Percentiles rank a stretch among this genome's conserved stretches.
phyloP scores from a whole-genome alignment of 441 rosid genomes.

The Populus hybrid region DNA sequence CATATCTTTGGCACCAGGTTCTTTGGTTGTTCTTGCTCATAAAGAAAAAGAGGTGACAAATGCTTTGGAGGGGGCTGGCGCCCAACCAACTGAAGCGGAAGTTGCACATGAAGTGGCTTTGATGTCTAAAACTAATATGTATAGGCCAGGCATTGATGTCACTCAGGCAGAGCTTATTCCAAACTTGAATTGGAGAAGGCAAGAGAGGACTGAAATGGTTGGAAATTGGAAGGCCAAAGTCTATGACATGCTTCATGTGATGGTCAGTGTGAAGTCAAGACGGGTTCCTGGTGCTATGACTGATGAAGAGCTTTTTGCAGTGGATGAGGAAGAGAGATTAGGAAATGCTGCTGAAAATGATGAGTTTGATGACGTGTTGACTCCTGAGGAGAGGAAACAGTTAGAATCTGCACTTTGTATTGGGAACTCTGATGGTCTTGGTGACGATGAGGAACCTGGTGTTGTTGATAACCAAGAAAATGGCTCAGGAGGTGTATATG shows the following conservation, averaged over 20 bases:
- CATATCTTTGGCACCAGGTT: constrained; percentile 62
- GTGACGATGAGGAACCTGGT: constrained; percentile 72
- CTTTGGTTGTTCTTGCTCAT: constrained; percentile 88
- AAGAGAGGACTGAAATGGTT: constrained; percentile 88
- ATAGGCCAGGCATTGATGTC: constrained; percentile 96
- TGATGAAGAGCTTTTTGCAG: constrained; percentile 92
- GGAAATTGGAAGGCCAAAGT: constrained; percentile 97
- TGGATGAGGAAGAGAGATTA: constrained; percentile 64
- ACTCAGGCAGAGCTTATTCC: constrained; percentile 94
- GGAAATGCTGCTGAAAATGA: constrained; percentile 58
- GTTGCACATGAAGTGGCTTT: constrained; percentile 90
- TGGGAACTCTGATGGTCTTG: constrained; percentile 58
- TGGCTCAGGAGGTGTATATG: constrained; percentile 45
- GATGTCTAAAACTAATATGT: constrained; percentile 99
- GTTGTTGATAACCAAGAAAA: constrained; percentile 51
- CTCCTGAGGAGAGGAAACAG: constrained; percentile 85
- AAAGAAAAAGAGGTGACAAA: constrained; percentile 96
- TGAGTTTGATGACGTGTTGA: constrained; percentile 75
- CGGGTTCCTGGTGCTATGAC: constrained; percentile 99
- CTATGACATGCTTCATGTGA: constrained; percentile 94
- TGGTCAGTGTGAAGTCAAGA: constrained; percentile 97
- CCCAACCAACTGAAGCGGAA: constrained; percentile 90
- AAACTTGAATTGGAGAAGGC: constrained; percentile 93
- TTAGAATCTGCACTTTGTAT: constrained; percentile 66
- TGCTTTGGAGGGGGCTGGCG: constrained; percentile 97